Evolutionary conservation across 2,329 filamentous ascomycete species (phyloP).

Genomic region (Boeremia exigua): DNA sequence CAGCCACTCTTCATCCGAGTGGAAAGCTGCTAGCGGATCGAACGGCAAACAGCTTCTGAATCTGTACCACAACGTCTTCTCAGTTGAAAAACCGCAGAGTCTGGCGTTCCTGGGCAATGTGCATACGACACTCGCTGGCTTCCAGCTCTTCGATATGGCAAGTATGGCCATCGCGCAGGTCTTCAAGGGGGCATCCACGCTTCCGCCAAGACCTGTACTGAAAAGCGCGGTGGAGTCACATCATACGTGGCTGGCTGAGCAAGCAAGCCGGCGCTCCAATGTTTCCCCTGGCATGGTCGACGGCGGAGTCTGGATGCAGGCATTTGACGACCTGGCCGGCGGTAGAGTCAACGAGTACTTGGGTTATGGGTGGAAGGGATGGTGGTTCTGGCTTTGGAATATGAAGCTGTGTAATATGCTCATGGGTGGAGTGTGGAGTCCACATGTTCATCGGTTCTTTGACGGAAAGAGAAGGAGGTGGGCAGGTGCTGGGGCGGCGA

Average conservation of each 20-base stretch:
- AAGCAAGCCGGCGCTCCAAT: constrained; percentile 45
- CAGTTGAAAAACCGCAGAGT: constrained; percentile 51
- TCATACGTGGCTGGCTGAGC: constrained; percentile 35
- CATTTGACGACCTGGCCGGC: constrained; percentile 53
- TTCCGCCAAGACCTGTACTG: constrained; percentile 50
- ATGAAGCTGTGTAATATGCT: constrained; percentile 48
- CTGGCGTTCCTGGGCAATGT: constrained; percentile 52
- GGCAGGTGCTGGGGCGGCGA: constrained; percentile 49
- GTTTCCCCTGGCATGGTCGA: constrained; percentile 31
- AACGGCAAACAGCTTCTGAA: constrained; percentile 42
- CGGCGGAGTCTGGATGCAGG: constrained; percentile 44
- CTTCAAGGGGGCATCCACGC: constrained; percentile 48
- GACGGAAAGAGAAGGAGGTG: constrained; percentile 50
- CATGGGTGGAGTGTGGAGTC: constrained; percentile 51
- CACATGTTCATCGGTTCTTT: constrained; percentile 53
- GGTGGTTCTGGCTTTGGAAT: constrained; percentile 53
- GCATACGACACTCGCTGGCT: constrained; percentile 46
- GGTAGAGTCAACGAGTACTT: constrained; percentile 51
- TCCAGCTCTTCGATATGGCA: constrained; percentile 48
- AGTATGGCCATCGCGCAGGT: constrained; percentile 56
- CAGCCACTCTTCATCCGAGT: constrained; percentile 18
- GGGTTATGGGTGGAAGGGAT: constrained; percentile 51
- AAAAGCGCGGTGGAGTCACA: constrained; percentile 14
- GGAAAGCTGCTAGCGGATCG: constrained; percentile 26
- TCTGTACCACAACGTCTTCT: constrained; percentile 56